Evolutionary conservation across 257 asterid species (phyloP).

Genomic region (Nicotiana knightiana): DNA sequence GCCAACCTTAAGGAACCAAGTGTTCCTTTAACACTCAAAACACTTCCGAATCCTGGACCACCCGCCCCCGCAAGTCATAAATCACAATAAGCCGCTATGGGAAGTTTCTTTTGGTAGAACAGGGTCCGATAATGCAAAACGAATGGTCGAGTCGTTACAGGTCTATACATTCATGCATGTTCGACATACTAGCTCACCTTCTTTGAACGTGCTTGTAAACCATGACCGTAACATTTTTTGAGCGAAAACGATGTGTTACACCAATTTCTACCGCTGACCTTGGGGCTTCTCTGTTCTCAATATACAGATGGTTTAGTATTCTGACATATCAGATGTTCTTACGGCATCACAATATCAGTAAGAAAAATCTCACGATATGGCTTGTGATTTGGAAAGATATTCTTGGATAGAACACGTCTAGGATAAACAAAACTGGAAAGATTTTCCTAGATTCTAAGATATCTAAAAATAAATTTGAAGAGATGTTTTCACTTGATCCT

Average conservation of each 20-base stretch:
- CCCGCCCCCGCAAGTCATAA: no score
- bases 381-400: no score
- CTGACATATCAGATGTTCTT: background rate
- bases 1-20: no score
- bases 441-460: background rate
- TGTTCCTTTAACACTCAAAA: no score
- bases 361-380: background rate
- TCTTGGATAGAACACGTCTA: no score
- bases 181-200: conserved; percentile 35
- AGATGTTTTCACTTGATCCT: background rate
- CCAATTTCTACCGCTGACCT: conserved; percentile 81
- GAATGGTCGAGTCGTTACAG: background rate
- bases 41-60: no score
- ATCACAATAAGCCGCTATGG: no score
- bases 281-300: conserved; percentile 68
- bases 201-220: conserved; percentile 86
- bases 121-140: no score
- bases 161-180: background rate
- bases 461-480: background rate
- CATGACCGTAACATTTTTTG: conserved; percentile 78
- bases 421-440: background rate
- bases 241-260: conserved; percentile 80
- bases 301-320: conserved; percentile 69
- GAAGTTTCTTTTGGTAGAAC: no score
- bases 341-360: background rate